Base-by-base conservation (phyloP, 169 alveolate species). In the Sarcocystis neurona region DNA sequence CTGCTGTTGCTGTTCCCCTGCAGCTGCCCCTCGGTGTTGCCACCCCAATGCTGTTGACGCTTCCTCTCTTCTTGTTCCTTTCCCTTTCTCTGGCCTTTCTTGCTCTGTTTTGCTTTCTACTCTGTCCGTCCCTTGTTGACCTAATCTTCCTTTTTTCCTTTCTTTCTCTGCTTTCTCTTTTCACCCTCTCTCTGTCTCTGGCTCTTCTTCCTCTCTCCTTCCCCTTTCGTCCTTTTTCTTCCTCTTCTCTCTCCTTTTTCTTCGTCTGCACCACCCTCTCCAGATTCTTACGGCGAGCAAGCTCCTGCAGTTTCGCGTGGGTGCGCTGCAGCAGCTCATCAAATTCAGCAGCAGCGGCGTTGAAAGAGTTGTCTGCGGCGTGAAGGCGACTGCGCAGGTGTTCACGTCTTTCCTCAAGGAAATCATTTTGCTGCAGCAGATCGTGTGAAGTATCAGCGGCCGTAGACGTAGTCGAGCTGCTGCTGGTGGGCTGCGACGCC, bases 301-400 rank as follows among this genome's bases (percentile, higher is more conserved):
- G 90, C 66, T 92, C 94, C 46, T 89, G 88, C 30, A 92, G 79
- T 43, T 92, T 92, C 41, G 89, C 32, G 46, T 92, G 87, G 15
- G 93, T 85, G 43, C 90, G 44, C 34, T 89, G 89, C 92, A 92
- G 70, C 75, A 84, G 90, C 30, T 72, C 88, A 68, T 93, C 92
- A 48, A 92, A 79, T 48, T 92, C 94, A 0, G 91, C 86, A 0
- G 94, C 94, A 3, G 86, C 10, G 41, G 88, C 68, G 34, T 89
- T 92, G 77, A 92, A 92, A 41, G 77, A 85, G 10, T 78, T 78
- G 15, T 92, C 94, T 12, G 86, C 32, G 46, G 37, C 68, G 5
- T 70, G 46, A 23, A 63, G 37, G 23, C 41, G 43, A 2, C 63
- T 56, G 8, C 44, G 46, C 30, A 39, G 63, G 12, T 0, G 39